Percentiles rank a stretch among this genome's conserved stretches.
These are phyloP conservation scores for Dendrobium chrysotoxum DNA, from an alignment of 106 monocot genomes.

Conservation along the genomic window DNA sequence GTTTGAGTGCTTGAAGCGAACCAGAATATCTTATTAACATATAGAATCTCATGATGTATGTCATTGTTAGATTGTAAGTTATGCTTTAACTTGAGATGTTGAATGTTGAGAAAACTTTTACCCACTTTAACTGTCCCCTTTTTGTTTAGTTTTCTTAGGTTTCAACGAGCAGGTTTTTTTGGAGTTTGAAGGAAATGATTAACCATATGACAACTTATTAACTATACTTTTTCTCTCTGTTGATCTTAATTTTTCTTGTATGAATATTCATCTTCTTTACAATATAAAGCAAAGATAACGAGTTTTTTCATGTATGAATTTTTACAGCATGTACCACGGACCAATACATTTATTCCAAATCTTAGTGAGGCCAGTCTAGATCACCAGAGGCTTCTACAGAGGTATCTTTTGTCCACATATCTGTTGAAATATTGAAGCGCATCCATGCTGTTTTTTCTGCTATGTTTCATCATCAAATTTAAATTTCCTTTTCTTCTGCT, in stretches of 20 bases:
- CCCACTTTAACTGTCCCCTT: not conserved
- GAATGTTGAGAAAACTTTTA: not conserved
- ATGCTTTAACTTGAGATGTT: not conserved
- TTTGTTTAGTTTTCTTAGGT: not conserved
- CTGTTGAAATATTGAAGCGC: not conserved
- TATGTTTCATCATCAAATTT: not conserved
- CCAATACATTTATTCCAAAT: slow-evolving; percentile 56
- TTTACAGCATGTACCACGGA: slow-evolving; percentile 69
- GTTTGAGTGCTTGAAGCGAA: not conserved
- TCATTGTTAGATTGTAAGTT: not conserved
- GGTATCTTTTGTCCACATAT: slow-evolving; percentile 28
- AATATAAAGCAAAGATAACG: not conserved
- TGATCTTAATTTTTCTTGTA: not conserved
- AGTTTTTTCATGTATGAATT: not conserved
- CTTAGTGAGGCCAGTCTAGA: slow-evolving; percentile 58
- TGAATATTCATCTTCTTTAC: not conserved
- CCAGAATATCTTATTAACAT: not conserved
- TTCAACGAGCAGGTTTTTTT: not conserved
- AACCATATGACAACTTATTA: not conserved
- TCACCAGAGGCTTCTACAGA: slow-evolving; percentile 65
- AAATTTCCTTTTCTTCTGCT: not conserved
- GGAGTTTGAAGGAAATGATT: not conserved
- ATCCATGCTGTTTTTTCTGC: not conserved
- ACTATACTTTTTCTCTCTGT: not conserved
- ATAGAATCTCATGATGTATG: not conserved